Percentiles rank a stretch among this genome's conserved stretches.
Conservation (phyloP, 2,329 filamentous ascomycete species). For the Talaromyces sp. region DNA sequence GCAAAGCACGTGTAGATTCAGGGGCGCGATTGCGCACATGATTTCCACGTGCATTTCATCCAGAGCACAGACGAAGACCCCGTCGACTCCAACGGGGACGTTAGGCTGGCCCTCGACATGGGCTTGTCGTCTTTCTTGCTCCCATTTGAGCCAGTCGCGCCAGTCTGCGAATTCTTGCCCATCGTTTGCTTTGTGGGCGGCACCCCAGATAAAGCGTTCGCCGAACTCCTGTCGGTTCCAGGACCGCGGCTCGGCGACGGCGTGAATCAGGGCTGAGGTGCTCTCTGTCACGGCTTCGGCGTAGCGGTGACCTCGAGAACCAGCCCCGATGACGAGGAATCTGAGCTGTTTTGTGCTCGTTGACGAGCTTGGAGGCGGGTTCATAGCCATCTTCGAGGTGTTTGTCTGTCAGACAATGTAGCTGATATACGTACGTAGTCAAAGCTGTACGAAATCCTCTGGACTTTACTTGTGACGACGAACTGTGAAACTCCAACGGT, state of each 20-base stretch:
- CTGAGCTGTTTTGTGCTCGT: slow-evolving; percentile 44
- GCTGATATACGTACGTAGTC: no score
- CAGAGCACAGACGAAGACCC: slow-evolving; percentile 68
- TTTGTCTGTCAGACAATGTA: no score
- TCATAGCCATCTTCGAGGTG: slow-evolving; percentile 2
- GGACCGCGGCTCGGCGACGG: slow-evolving; percentile 74
- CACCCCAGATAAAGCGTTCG: slow-evolving; percentile 67
- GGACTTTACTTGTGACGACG: no score
- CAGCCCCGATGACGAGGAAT: slow-evolving; percentile 77
- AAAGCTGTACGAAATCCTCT: no score
- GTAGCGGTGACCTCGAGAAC: slow-evolving; percentile 73
- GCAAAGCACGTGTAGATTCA: slow-evolving; percentile 78
- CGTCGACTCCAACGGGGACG: slow-evolving; percentile 55
- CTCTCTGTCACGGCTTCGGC: slow-evolving; percentile 63
- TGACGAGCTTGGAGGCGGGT: neutral
- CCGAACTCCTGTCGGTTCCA: slow-evolving; percentile 74
- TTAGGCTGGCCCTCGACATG: neutral
- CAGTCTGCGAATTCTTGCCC: slow-evolving; percentile 71
- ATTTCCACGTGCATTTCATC: slow-evolving; percentile 87
- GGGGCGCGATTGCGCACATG: slow-evolving; percentile 66
- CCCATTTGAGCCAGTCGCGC: slow-evolving; percentile 72
- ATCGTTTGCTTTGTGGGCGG: slow-evolving; percentile 42
- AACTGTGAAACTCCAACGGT: neutral
- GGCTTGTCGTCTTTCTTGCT: slow-evolving; percentile 56
- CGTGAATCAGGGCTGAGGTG: slow-evolving; percentile 65